Percentiles rank a stretch among this genome's conserved stretches.
Conservation (phyloP, 2,329 filamentous ascomycete species). For the Cryphonectria radicalis region DNA sequence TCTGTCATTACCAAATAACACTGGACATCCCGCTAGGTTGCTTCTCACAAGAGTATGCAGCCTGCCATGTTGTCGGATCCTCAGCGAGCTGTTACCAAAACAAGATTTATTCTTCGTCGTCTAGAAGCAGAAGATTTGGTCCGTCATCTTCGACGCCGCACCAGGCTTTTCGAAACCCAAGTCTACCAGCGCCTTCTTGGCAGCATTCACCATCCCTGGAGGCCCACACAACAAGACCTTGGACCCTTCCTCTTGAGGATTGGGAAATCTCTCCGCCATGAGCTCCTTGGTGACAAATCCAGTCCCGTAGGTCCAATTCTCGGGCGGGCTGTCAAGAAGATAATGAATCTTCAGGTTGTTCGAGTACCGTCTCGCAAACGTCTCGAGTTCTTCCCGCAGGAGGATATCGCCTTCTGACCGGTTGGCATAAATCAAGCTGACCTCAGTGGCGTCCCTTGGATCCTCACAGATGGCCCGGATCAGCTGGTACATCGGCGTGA, state of each 20-base stretch:
- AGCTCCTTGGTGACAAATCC: constrained; percentile 58
- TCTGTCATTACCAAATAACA: not conserved
- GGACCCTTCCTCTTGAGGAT: constrained; percentile 44
- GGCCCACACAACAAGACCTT: constrained; percentile 66
- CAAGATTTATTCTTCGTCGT: not conserved
- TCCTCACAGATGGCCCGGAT: constrained; percentile 68
- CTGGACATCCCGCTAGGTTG: not conserved
- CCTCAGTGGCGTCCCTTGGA: constrained; percentile 57
- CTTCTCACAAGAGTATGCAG: not conserved
- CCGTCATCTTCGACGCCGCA: constrained; percentile 53
- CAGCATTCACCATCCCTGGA: constrained; percentile 61
- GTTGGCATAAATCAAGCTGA: constrained; percentile 65
- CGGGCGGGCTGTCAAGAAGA: constrained; percentile 53
- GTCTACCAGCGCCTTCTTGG: constrained; percentile 53
- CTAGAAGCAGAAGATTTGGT: constrained; percentile 61
- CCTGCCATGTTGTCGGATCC: not conserved
- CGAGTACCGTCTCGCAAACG: constrained; percentile 54
- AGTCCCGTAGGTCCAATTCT: constrained; percentile 51
- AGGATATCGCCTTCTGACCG: constrained; percentile 63
- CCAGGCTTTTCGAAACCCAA: constrained; percentile 58
- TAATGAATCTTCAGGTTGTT: constrained; percentile 61
- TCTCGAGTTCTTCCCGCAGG: constrained; percentile 58
- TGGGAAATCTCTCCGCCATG: constrained; percentile 54
- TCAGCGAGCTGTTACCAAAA: not conserved
- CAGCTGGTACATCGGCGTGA: constrained; percentile 64